Evolutionary conservation across 345 rosid genomes (phyloP), one percentile per base, ranked within the genome.

Genomic region (Salix arbutifolia): DNA sequence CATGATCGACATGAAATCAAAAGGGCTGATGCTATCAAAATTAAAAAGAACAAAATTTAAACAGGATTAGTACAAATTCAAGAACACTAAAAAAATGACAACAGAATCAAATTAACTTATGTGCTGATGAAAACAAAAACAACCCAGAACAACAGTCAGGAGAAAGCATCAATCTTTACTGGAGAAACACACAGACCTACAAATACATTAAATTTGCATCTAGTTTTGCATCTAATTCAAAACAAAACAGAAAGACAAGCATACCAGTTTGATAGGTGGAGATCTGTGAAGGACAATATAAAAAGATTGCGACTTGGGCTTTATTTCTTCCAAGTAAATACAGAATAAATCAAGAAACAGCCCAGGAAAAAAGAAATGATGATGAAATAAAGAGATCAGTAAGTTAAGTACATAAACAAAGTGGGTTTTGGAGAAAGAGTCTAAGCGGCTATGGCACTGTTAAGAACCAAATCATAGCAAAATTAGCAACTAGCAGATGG

Each of bases 181-280:
- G 62, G 26, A 53, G 31, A 66, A 37, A 25, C 61, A 69, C 35
- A 35, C 8, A 30, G 13, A 13, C 71, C 21, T 70, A 31, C 8
- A 65, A 40, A 58, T 5, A 38, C 23, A 10, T 6, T 40, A 80
- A 76, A 16, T 48, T 65, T 19, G 35, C 19, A 37, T 10, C 65
- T 31, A 23, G 8, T 14, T 48, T 65, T 19, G 35, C 19, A 37
- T 10, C 71, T 31, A 23, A 13, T 14, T 46, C 31, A 72, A 3
- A 50, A 19, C n/a, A 28, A 26, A n/a, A 28, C 38, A 31, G 7
- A 35, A 9, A 67, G 46, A 70, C 4, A 76, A 67, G n/a, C 80
- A 73, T 71, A 82, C 87, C 76, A 76, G 77, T 14, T 50, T 71
- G 37, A 70, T 61, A 69, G 31, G 69, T 76, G 52, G 72, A 83